A percentile compares a stretch with the other conserved stretches of the same genome.
Conservation (phyloP, 2,329 filamentous ascomycete species). For the Ophiognomonia clavigignenti-juglandacearum region DNA sequence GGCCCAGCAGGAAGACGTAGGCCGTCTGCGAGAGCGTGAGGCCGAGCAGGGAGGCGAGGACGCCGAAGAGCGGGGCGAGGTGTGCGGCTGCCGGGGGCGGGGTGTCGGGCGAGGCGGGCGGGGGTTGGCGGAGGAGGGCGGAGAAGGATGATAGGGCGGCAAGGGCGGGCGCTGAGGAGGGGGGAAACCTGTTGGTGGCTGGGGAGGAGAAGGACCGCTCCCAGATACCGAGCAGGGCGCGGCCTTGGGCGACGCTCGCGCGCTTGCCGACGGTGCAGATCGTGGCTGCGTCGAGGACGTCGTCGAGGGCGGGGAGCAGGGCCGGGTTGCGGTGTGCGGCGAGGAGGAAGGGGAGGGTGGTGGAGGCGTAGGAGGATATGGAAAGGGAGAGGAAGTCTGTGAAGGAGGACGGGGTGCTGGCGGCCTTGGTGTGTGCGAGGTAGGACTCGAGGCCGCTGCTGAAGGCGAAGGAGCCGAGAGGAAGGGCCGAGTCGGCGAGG, state of each 20-base stretch:
- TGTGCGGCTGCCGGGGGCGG: slow-evolving; percentile 54
- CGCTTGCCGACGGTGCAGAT: slow-evolving; percentile 75
- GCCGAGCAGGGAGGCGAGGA: slow-evolving; percentile 57
- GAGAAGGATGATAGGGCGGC: no score
- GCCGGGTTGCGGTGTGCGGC: slow-evolving; percentile 56
- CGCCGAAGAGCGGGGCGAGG: slow-evolving; percentile 66
- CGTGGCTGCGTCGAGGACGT: slow-evolving; percentile 70
- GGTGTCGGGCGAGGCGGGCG: slow-evolving; percentile 13
- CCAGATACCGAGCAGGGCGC: slow-evolving; percentile 71
- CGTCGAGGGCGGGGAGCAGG: slow-evolving; percentile 57
- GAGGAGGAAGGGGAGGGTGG: slow-evolving; percentile 70
- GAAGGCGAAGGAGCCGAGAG: slow-evolving; percentile 83
- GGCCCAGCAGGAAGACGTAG: slow-evolving; percentile 71
- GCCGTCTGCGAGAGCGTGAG: slow-evolving; percentile 59
- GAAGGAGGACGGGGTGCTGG: slow-evolving; percentile 42
- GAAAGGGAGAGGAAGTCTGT: slow-evolving; percentile 65
- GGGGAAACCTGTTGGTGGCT: no score
- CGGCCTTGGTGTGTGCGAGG: slow-evolving; percentile 58
- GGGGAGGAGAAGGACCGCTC: slow-evolving; percentile 69
- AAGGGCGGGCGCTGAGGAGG: no score
- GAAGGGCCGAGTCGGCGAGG: slow-evolving; percentile 75
- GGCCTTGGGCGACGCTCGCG: slow-evolving; percentile 70
- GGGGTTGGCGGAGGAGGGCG: no score
- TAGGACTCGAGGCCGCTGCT: slow-evolving; percentile 79
- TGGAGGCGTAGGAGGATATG: slow-evolving; percentile 64